Evolutionary conservation across 768 basidiomycete species (phyloP).

Genomic region (Suillus alpinus): DNA sequence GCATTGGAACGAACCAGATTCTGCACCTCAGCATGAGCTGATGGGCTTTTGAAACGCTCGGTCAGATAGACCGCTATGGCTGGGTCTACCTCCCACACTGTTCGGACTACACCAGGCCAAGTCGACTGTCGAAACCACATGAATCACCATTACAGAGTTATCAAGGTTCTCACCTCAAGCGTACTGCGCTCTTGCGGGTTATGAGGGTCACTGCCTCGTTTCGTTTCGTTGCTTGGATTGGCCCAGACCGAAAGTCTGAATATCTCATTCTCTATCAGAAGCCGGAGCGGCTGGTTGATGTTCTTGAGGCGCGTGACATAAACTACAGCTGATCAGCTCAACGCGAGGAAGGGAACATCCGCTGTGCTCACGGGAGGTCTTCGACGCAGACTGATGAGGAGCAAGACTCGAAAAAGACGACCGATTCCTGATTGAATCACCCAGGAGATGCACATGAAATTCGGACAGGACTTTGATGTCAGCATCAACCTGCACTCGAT

Average conservation of each 20-base stretch:
- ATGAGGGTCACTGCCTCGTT: constrained; percentile 61
- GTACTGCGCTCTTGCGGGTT: constrained; percentile 56
- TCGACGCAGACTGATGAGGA: constrained; percentile 43
- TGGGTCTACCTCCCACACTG: constrained; percentile 80
- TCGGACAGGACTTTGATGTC: constrained; percentile 90
- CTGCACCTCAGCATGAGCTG: constrained; percentile 69
- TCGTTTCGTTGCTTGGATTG: constrained; percentile 79
- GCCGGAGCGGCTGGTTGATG: constrained; percentile 72
- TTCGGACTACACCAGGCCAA: constrained; percentile 67
- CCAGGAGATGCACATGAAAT: constrained; percentile 73
- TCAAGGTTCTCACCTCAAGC: constrained; percentile 49
- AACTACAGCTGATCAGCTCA: constrained; percentile 35
- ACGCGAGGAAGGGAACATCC: background rate
- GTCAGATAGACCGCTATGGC: constrained; percentile 77
- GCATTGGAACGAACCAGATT: constrained; percentile 74
- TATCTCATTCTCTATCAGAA: constrained; percentile 91
- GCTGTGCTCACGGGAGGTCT: constrained; percentile 38
- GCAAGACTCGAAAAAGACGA: constrained; percentile 61
- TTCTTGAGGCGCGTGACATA: constrained; percentile 60
- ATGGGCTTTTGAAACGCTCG: constrained; percentile 80
- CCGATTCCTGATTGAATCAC: constrained; percentile 64
- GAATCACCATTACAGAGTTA: background rate
- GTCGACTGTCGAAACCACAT: constrained; percentile 37
- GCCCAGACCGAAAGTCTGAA: constrained; percentile 84
- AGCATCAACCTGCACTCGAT: constrained; percentile 83